Base-by-base conservation (phyloP, 495 filamentous ascomycete species). In the Daldinia bambusicola region DNA sequence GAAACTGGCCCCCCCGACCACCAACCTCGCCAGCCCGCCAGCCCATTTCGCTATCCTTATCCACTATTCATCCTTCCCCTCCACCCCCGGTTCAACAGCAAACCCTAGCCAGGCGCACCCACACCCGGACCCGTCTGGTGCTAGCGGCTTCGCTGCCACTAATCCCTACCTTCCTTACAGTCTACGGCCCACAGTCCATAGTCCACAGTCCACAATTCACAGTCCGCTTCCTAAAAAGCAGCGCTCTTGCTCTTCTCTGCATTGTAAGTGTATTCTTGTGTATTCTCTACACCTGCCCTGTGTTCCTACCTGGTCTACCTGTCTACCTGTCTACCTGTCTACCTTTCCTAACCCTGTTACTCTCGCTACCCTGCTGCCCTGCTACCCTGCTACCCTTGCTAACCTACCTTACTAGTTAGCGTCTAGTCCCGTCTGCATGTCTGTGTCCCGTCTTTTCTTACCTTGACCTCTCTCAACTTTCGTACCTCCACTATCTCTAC, bases 401-500 rank as follows among this genome's bases (percentile, higher is more conserved):
- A 70, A 72, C 65, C 65, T 73, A 73, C 70, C 70, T 73, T 69
- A 73, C 70, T 73, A 65, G 57, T 73, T 73, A 73, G 70, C 70
- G 66, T 61, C 66, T 73, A 69, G 70, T 73, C 66, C 70, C 70
- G 70, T 53, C 66, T 73, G 67, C 74, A 72, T 70, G 72, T 77
- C 75, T 76, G 74, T 77, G 68, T 72, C 66, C 68, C 67, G 65
- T 75, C 74, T 70, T 71, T 72, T 76, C 70, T 71, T 69, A 76
- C 70, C 72, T 75, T 71, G 70, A 76, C 77, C 72, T 71, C 69
- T 71, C 75, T 76, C 73, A 74, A 76, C 72, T 75, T 70, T 78
- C 71, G 73, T 67, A 74, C 74, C 78, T 82, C 76, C 73, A 76
- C 78, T 71, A 71, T 78, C 78, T 75, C 77, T 76, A 72, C 74